Conservation (phyloP, 495 filamentous ascomycete species). For the Aspergillus sclerotioniger region DNA sequence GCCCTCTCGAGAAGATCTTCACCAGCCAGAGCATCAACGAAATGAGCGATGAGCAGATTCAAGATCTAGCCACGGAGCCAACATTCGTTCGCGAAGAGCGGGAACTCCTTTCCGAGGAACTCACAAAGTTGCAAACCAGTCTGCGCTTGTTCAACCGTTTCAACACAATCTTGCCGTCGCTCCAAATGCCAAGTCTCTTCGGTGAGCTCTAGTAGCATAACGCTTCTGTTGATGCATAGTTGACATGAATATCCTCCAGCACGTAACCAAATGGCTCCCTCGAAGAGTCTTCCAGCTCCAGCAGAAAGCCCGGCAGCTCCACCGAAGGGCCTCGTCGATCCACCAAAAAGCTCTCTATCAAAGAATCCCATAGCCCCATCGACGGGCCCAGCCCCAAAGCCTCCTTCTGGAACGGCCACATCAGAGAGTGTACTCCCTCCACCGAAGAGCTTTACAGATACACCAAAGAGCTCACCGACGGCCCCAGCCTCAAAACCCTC, state of each 20-base stretch:
- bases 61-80: slow-evolving; percentile 22
- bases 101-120: slow-evolving; percentile 10
- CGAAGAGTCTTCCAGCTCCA: no score
- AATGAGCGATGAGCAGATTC: slow-evolving; percentile 27
- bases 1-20: slow-evolving; percentile 26
- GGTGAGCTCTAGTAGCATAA: not conserved
- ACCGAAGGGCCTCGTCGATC: not conserved
- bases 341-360: not conserved
- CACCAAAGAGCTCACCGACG: no score
- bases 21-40: slow-evolving; percentile 28
- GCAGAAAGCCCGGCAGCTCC: not conserved
- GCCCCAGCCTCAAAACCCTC: no score
- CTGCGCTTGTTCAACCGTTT: slow-evolving; percentile 7
- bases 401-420: no score
- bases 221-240: not conserved
- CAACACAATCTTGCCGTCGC: not conserved
- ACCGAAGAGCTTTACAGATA: no score
- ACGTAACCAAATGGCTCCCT: no score
- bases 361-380: not conserved
- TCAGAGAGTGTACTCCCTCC: no score
- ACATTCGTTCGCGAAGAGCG: slow-evolving; percentile 6
- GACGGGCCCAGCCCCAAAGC: no score
- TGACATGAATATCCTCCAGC: no score
- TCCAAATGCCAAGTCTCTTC: not conserved
- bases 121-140: slow-evolving; percentile 22